A percentile compares a stretch with the other conserved stretches of the same genome.
These are phyloP conservation scores for Suillus discolor DNA, from an alignment of 768 basidiomycete genomes.

Conservation along the genomic window DNA sequence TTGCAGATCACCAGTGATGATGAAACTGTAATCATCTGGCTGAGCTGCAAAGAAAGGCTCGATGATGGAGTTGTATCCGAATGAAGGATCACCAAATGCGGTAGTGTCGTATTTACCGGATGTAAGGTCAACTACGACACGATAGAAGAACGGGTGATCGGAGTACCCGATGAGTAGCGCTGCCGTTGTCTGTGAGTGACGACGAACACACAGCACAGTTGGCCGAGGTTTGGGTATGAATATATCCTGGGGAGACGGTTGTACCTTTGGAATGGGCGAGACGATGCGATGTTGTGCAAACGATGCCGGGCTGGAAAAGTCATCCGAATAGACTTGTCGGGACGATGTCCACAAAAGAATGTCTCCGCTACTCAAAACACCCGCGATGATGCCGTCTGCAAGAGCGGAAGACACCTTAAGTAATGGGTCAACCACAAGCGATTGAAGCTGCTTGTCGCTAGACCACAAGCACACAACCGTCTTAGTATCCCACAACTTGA, in stretches of 20 bases:
- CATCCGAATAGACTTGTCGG: constrained; percentile 7
- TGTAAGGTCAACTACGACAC: too few species aligned
- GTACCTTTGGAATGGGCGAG: constrained; percentile 31
- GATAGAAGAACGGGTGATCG: too few species aligned
- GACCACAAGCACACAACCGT: constrained; percentile 64
- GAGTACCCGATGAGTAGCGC: too few species aligned
- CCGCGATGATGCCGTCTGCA: constrained; percentile 47
- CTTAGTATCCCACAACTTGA: constrained; percentile 76
- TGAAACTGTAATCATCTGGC: constrained; percentile 47
- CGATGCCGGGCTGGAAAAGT: constrained; percentile 15
- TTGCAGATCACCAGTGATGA: constrained; percentile 65
- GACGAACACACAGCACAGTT: too few species aligned
- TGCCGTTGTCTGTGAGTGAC: too few species aligned
- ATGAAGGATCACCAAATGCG: constrained; percentile 53
- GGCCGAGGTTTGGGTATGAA: too few species aligned
- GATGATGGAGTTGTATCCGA: constrained; percentile 53
- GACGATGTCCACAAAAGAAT: constrained; percentile 49
- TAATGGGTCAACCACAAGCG: constrained; percentile 49
- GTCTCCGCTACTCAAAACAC: constrained; percentile 58
- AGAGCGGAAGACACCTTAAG: constrained; percentile 50
- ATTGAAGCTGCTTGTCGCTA: constrained; percentile 41
- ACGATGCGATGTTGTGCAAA: constrained; percentile 38
- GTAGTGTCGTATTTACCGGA: constrained; percentile 20
- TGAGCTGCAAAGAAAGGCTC: constrained; percentile 45
- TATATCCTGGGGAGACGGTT: too few species aligned